A percentile compares a stretch with the other conserved stretches of the same genome.
Conservation (phyloP, 257 asterid species). For the Solanum chiquidenum region DNA sequence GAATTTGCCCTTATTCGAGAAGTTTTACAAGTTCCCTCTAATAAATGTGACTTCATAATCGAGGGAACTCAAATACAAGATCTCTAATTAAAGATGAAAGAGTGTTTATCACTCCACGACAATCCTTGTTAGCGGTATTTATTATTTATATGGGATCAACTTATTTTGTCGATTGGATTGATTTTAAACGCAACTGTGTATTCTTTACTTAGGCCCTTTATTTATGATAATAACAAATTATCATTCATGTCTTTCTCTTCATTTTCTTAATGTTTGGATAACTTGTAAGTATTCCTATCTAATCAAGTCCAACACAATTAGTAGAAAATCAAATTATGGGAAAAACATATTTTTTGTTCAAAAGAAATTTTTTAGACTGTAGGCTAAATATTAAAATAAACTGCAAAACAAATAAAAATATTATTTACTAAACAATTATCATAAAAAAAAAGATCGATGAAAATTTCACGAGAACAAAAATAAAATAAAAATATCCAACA, state of each 20-base stretch:
- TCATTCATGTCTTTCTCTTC: not conserved
- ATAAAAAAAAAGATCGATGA: too few relatives aligned
- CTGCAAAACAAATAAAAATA: too few relatives aligned
- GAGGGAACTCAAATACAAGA: too few relatives aligned
- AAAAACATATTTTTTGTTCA: not conserved
- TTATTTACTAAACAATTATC: not conserved
- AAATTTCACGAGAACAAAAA: too few relatives aligned
- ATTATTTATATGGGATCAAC: not conserved
- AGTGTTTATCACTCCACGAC: fast-evolving
- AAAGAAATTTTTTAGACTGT: not conserved
- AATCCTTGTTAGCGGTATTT: too few relatives aligned
- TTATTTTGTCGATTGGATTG: too few relatives aligned
- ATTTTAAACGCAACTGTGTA: not conserved
- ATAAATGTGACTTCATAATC: too few relatives aligned
- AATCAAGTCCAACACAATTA: not conserved
- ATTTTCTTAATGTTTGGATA: not conserved
- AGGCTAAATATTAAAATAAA: too few relatives aligned
- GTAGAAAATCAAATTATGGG: not conserved
- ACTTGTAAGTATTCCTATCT: not conserved
- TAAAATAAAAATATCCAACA: not conserved
- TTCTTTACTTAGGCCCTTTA: too few relatives aligned
- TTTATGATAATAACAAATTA: not conserved
- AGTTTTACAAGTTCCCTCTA: too few relatives aligned
- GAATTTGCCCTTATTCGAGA: not conserved
- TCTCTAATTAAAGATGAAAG: too few relatives aligned